phyloP scores from a whole-genome alignment of 2,329 filamentous ascomycete genomes.

The Aureobasidium sp. region DNA sequence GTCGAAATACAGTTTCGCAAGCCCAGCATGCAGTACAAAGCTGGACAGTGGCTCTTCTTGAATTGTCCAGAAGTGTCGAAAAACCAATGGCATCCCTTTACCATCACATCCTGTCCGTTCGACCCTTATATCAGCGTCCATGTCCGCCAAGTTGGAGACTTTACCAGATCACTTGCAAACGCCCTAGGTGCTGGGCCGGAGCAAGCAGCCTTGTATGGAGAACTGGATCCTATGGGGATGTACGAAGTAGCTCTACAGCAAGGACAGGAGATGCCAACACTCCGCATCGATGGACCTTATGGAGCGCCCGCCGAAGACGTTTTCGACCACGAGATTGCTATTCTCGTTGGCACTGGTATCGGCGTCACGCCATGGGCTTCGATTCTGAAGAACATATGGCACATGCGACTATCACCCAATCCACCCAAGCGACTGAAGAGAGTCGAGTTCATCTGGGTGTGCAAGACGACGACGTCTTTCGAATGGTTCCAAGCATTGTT shows the following conservation, averaged over 20 bases:
- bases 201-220: slow-evolving; percentile 84
- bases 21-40: slow-evolving; percentile 95
- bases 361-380: slow-evolving; percentile 82
- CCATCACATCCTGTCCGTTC: slow-evolving; percentile 95
- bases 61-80: slow-evolving; percentile 83
- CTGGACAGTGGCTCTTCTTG: slow-evolving; percentile 95
- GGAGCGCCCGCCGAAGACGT: slow-evolving; percentile 96
- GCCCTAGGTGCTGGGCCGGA: slow-evolving; percentile 85
- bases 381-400: slow-evolving; percentile 97
- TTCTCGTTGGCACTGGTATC: slow-evolving; percentile 79
- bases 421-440: slow-evolving; percentile 81
- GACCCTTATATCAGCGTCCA: slow-evolving; percentile 93
- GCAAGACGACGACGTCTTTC: slow-evolving; percentile 89
- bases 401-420: slow-evolving; percentile 83
- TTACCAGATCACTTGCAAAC: slow-evolving; percentile 87
- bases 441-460: slow-evolving; percentile 99
- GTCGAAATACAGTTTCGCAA: slow-evolving; percentile 97
- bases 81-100: slow-evolving; percentile 97
- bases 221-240: slow-evolving; percentile 88
- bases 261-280: slow-evolving; percentile 80
- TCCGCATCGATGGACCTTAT: slow-evolving; percentile 92
- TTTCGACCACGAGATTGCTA: slow-evolving; percentile 84
- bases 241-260: slow-evolving; percentile 95
- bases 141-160: slow-evolving; percentile 93
- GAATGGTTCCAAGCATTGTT: slow-evolving; percentile 98